Percentiles rank a stretch among this genome's conserved stretches.
Conservation (phyloP, 2,329 filamentous ascomycete species). For the Orbilia brochopaga region DNA sequence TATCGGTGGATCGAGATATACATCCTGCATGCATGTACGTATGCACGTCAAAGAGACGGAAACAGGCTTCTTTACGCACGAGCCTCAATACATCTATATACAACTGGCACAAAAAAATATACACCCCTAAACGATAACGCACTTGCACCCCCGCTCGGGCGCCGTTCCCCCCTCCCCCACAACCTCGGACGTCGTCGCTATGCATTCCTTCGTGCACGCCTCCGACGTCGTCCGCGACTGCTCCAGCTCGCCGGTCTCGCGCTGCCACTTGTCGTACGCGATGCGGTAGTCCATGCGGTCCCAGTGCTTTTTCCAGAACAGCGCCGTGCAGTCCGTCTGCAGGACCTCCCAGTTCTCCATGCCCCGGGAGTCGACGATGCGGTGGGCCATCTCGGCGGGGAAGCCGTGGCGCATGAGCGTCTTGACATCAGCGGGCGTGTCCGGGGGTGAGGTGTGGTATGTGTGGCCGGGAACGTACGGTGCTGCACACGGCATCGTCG, state of each 20-base stretch:
- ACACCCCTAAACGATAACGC: background rate
- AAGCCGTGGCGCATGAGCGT: slow-evolving; percentile 43
- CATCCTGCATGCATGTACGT: too few relatives aligned
- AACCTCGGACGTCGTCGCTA: background rate
- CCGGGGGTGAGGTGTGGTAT: slow-evolving; percentile 27
- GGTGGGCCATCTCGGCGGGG: slow-evolving; percentile 21
- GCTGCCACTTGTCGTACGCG: slow-evolving; percentile 14
- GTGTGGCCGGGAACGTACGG: slow-evolving; percentile 23
- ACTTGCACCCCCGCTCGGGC: background rate
- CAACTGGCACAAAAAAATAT: background rate
- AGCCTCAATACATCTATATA: background rate
- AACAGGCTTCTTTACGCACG: background rate
- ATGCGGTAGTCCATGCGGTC: slow-evolving; percentile 39
- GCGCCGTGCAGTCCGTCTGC: slow-evolving; percentile 37
- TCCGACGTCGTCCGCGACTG: slow-evolving; percentile 1
- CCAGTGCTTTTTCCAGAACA: slow-evolving; percentile 44
- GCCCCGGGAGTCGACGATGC: slow-evolving; percentile 30
- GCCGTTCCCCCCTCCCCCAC: slow-evolving; percentile 8
- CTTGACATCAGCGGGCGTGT: slow-evolving; percentile 30
- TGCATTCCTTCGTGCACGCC: slow-evolving; percentile 14
- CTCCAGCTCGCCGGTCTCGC: background rate
- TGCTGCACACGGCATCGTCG: slow-evolving; percentile 34
- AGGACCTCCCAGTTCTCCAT: slow-evolving; percentile 45
- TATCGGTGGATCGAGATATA: too few relatives aligned
- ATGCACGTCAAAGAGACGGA: too few relatives aligned